Base-by-base conservation (phyloP, 306 rosid species). In the Ochetophila trinervis region DNA sequence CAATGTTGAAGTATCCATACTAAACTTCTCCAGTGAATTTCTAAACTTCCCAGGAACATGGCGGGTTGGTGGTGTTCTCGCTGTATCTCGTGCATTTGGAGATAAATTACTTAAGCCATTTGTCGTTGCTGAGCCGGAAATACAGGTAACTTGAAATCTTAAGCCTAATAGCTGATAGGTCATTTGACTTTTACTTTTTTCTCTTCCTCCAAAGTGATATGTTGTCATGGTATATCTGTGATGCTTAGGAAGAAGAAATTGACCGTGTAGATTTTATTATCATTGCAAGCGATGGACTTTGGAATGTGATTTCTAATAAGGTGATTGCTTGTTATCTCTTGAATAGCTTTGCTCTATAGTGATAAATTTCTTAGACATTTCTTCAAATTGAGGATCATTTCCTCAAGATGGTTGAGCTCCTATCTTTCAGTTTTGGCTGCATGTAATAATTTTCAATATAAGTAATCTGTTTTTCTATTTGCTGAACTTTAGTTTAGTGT, bases 11-110 rank as follows among this genome's bases (percentile, higher is more conserved):
- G 15, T 15, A 57, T 57, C 36, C 15, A 19, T 51, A 23, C 68
- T 58, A 36, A 75, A 69, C 63, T 56, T 69, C 19, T 53, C 10
- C 19, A 57, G 36, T 60, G 48, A 60, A 20, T 48, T 74, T 35
- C 48, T 34, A 65, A 71, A 61, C 77, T 76, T 62, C 36, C 37
- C 78, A 90, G 97, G 97, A 76, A 90, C 97, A 15, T 90, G 97
- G 97, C 74, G 95, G 71, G 97, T 90, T 22, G 95, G 97, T n/a
- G 97, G 97, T 57, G 85, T 90, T 65, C 95, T 90, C 62, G 97
- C 97, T 18, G 95, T 90, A 49, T 90, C 97, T 53, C 97, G 97
- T 70, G 95, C 97, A 59, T 90, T 90, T 74, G 97, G 97, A 61
- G 97, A 90, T 69, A 90, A 80, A 71, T 79, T 87, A 75, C 88